Evolutionary conservation across 108 stramenopile species (phyloP).

Genomic region (Discostella pseudostelligera): DNA sequence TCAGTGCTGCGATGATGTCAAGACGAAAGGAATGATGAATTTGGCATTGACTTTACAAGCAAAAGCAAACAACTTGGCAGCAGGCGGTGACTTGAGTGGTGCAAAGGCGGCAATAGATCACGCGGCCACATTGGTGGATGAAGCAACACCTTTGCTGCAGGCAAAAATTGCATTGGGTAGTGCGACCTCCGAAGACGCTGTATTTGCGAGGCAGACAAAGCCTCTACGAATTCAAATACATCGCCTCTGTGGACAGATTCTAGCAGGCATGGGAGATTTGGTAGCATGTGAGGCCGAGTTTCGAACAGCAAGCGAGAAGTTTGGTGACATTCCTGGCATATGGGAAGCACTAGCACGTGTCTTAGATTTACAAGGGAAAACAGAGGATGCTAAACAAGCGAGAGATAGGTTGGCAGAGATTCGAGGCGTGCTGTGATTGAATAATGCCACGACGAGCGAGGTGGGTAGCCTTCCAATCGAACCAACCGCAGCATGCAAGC

Average conservation of each 20-base stretch:
- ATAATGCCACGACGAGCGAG: background rate
- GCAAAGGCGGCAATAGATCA: conserved; percentile 30
- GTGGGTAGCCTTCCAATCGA: background rate
- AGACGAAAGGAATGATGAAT: conserved; percentile 57
- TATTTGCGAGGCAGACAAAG: conserved; percentile 34
- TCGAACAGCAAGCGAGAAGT: conserved; percentile 37
- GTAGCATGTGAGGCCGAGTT: conserved; percentile 50
- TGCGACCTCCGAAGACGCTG: conserved; percentile 20
- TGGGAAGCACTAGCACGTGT: conserved; percentile 55
- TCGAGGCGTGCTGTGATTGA: conserved; percentile 5
- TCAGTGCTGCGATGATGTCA: conserved; percentile 38
- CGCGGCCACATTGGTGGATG: conserved; percentile 38
- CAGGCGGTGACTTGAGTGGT: conserved; percentile 41
- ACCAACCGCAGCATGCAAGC: no score
- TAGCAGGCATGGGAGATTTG: conserved; percentile 49
- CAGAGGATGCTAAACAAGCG: conserved; percentile 33
- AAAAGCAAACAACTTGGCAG: conserved; percentile 42
- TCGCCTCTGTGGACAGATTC: conserved; percentile 45
- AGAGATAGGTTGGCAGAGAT: conserved; percentile 12
- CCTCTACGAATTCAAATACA: conserved; percentile 48
- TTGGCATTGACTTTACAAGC: conserved; percentile 46
- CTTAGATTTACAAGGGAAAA: conserved; percentile 57
- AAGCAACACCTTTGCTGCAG: conserved; percentile 43
- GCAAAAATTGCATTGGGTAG: conserved; percentile 17
- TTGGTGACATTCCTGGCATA: conserved; percentile 37